Evolutionary conservation across 352 stramenopile species (phyloP).

Genomic region (Phytophthora palmivora): DNA sequence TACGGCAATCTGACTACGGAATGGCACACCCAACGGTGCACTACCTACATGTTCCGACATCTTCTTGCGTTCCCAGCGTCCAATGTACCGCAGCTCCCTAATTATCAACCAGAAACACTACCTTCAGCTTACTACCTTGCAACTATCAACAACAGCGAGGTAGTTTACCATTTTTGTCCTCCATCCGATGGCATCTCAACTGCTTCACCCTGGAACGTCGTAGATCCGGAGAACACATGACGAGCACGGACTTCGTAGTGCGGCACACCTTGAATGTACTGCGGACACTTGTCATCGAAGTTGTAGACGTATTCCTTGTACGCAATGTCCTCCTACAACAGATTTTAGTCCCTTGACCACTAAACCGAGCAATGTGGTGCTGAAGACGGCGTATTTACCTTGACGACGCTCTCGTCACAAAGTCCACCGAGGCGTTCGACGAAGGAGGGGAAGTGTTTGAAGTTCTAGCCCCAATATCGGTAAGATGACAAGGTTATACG

Average conservation of each 20-base stretch:
- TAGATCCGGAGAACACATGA: constrained; percentile 84
- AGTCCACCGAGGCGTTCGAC: constrained; percentile 80
- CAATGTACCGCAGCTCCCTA: constrained; percentile 87
- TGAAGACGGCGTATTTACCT: constrained; percentile 38
- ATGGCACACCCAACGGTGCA: constrained; percentile 71
- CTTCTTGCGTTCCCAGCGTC: constrained; percentile 88
- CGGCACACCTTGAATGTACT: constrained; percentile 86
- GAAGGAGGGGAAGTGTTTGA: constrained; percentile 84
- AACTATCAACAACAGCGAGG: not conserved
- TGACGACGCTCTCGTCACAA: constrained; percentile 84
- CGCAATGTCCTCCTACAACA: constrained; percentile 76
- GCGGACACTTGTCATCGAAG: constrained; percentile 88
- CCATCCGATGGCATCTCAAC: constrained; percentile 80
- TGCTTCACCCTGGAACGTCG: constrained; percentile 80
- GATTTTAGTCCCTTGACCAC: not conserved
- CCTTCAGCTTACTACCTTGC: constrained; percentile 9
- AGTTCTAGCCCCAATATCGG: constrained; percentile 52
- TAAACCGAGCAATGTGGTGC: not conserved
- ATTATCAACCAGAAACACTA: not conserved
- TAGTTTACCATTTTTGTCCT: constrained; percentile 78
- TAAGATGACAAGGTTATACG: not conserved
- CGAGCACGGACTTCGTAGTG: constrained; percentile 85
- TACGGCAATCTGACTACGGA: constrained; percentile 84
- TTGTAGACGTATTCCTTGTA: constrained; percentile 93
- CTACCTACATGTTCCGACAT: constrained; percentile 80